A percentile compares a stretch with the other conserved stretches of the same genome.
These are phyloP conservation scores for Phytopythium oedochilum DNA, from an alignment of 352 stramenopile species.

Conservation along the genomic window DNA sequence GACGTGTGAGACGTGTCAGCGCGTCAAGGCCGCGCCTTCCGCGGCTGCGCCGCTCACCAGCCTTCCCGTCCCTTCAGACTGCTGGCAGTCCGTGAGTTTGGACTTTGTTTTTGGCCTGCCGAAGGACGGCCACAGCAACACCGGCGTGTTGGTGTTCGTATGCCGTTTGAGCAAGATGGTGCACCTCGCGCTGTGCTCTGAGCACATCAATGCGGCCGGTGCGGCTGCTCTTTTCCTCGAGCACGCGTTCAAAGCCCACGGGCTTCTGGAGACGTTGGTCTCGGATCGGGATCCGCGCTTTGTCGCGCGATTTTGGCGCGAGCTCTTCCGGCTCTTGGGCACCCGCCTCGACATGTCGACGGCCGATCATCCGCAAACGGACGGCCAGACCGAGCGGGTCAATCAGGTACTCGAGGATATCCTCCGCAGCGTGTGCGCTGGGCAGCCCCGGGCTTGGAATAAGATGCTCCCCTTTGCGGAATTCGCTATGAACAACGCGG, in stretches of 20 bases:
- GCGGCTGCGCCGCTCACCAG: conserved; percentile 4
- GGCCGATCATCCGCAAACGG: conserved; percentile 10
- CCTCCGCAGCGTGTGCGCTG: conserved; percentile 14
- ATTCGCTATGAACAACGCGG: conserved; percentile 25
- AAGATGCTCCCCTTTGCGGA: conserved; percentile 13
- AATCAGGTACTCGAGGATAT: conserved; percentile 15
- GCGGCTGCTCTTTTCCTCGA: conserved; percentile 10
- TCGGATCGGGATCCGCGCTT: conserved; percentile 14
- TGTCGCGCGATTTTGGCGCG: conserved; percentile 6
- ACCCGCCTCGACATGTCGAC: conserved; percentile 9
- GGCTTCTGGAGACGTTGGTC: conserved; percentile 8
- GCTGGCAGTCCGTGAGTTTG: conserved; percentile 23
- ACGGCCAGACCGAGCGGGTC: conserved; percentile 17
- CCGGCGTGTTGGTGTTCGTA: conserved; percentile 15
- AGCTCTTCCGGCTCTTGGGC: conserved; percentile 6
- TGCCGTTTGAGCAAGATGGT: conserved; percentile 17
- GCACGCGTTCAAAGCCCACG: conserved; percentile 8
- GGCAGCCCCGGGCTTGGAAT: conserved; percentile 8
- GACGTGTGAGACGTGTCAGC: conserved; percentile 16
- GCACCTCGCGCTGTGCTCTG: conserved; percentile 10
- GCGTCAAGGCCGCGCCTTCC: conserved; percentile 6
- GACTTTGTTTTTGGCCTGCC: conserved; percentile 18
- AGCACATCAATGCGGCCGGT: conserved; percentile 7
- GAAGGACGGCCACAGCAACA: conserved; percentile 7
- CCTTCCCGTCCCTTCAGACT: conserved; percentile 11